Conservation (phyloP, 2,329 filamentous ascomycete species). For the Scedosporium aurantiacum region DNA sequence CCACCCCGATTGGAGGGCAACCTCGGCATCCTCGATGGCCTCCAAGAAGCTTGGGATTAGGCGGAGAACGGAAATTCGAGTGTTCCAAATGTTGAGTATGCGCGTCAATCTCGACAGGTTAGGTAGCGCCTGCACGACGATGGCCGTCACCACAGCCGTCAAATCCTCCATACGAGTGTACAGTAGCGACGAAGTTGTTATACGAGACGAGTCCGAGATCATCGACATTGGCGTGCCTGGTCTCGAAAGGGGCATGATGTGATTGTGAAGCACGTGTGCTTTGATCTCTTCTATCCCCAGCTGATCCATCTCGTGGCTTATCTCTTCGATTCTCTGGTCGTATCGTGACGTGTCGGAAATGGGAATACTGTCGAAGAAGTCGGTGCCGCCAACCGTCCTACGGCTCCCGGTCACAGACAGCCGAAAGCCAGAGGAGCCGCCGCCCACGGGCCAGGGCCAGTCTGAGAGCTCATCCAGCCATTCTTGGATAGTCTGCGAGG, state of each 20-base stretch:
- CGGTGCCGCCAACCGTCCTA: slow-evolving; percentile 5
- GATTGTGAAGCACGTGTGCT: slow-evolving; percentile 70
- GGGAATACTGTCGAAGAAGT: slow-evolving; percentile 55
- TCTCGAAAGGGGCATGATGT: slow-evolving; percentile 48
- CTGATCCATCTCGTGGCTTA: slow-evolving; percentile 55
- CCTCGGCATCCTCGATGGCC: slow-evolving; percentile 55
- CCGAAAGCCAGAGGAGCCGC: slow-evolving; percentile 43
- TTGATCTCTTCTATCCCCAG: slow-evolving; percentile 82
- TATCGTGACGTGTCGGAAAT: slow-evolving; percentile 54
- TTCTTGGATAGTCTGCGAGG: slow-evolving; percentile 58
- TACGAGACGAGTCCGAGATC: slow-evolving; percentile 31
- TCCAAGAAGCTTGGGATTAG: slow-evolving; percentile 59
- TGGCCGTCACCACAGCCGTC: slow-evolving; percentile 80
- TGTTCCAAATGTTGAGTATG: slow-evolving; percentile 67
- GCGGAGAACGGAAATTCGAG: slow-evolving; percentile 63
- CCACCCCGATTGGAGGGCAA: slow-evolving; percentile 57
- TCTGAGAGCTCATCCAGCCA: slow-evolving; percentile 63
- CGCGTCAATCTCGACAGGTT: slow-evolving; percentile 62
- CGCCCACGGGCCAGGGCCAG: slow-evolving; percentile 45
- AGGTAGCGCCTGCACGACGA: slow-evolving; percentile 79
- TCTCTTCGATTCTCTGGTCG: slow-evolving; percentile 63
- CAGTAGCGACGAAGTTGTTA: neutral
- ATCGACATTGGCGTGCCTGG: slow-evolving; percentile 24
- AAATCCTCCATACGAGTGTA: slow-evolving; percentile 61
- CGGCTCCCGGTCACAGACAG: slow-evolving; percentile 1